Evolutionary conservation across 179 eudicot species (phyloP), one percentile per base, ranked within the genome.

Genomic region (Drosera spatulata): DNA sequence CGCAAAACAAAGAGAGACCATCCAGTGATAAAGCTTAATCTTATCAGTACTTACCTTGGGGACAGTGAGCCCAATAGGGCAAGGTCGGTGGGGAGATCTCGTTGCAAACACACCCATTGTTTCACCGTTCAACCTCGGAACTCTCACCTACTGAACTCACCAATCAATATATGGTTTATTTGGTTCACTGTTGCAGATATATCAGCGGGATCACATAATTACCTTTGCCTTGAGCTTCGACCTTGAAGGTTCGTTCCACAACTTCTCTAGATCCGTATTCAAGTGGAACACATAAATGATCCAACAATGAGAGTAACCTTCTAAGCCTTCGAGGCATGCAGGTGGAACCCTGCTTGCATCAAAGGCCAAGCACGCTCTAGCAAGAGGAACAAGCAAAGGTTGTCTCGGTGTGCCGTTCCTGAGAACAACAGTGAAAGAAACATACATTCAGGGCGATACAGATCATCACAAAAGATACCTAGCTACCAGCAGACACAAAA

Each of bases 341-440:
- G 75, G 85, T 68, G 99, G 99, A 65, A 83, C 97, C 53, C 86
- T 85, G 38, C 70, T 40, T 39, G 84, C 74, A 75, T 93, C 88
- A 74, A 86, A 83, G 55, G 69, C 64, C 73, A 90, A 76, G 69
- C 75, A 73, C 54, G 97, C 99, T 77, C 82, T 79, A n/a, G 99
- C 97, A 71, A 90, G 91, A 57, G 99, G 97, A 61, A 93, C 99
- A 51, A 93, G 77, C 65, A 90, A 77, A 68, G 99, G 99, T 62
- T 93, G 99, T 74, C 99, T 89, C 41, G 97, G 99, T 13, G 99
- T 86, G 64, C 99, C 99, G 61, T 93, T 93, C 80, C 99, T 93
- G 63, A 71, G 77, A 39, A 60, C 33, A 22, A 22, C 33, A 22
- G 33, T 22, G 50, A 46, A 10, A 44, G 42, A 50, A 59, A 13